Evolutionary conservation across 2,329 filamentous ascomycete species (phyloP), one percentile per base, ranked within the genome.

Genomic region (Fusarium sambucinum): DNA sequence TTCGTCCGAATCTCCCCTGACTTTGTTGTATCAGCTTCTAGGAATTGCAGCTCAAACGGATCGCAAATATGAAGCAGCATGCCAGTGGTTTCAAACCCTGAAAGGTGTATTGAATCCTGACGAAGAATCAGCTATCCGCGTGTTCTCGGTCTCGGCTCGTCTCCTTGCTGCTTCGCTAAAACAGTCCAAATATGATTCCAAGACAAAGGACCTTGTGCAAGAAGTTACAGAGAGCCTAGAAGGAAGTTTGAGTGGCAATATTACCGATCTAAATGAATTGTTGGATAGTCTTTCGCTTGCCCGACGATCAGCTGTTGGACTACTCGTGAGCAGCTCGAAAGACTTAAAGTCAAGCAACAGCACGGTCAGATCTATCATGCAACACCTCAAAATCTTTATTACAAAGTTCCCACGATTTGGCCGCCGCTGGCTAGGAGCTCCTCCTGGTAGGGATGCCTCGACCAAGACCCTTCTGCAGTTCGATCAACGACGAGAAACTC

Each of bases 381-480:
- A 73, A 2, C 79, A 84, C n/a, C 80, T 89, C 10, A 86, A 89
- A 68, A 79, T 81, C 0, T 83, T 90, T 45, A 79, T 90, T 25
- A 80, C 86, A 30, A 83, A 87, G 55, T 85, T 87, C 62, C 88
- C 89, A 14, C 83, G 87, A 4, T 88, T 91, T 70, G 81, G 85
- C 46, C 78, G 86, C 9, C 83, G 88, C 45, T 91, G 89, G 86
- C 78, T 90, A 4, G 89, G 89, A 14, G 86, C 86, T 55, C 78
- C 83, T 2, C 87, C 88, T 0, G 79, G 79, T 6, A 81, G 82
- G 14, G 82, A 84, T 33, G 82, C 84, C 21, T 77, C 80, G 14
- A 81, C 87, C 10, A 90, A 90, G 68, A 85, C 87, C 12, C 79
- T 85, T 35, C 73, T 90, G 30, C 85, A 88, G 37, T 89, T 88